phyloP scores from a whole-genome alignment of 2,329 filamentous ascomycete species.

The Fusarium siculi region DNA sequence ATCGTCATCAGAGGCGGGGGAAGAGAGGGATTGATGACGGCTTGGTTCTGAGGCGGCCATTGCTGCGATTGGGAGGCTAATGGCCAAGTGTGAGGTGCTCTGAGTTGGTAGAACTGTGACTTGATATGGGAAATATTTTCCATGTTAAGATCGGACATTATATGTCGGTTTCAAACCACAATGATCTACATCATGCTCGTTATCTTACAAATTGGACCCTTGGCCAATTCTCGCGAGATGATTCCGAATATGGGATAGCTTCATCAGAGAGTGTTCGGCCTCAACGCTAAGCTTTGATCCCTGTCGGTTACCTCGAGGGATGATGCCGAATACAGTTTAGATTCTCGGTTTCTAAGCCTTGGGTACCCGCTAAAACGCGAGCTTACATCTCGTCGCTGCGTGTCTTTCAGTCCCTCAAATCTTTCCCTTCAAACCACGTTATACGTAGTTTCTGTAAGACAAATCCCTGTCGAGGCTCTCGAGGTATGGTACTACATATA shows the following conservation, averaged over 20 bases:
- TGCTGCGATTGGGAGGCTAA: fast-evolving
- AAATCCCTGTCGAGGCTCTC: not conserved
- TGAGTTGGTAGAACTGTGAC: fast-evolving
- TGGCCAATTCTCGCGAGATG: not conserved
- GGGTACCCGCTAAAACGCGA: not conserved
- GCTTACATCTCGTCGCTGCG: not conserved
- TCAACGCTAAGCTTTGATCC: not conserved
- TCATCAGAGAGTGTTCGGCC: not conserved
- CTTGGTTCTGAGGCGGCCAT: not conserved
- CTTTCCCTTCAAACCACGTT: not conserved
- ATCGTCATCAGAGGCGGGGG: not conserved
- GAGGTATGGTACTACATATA: not conserved
- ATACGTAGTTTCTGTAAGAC: fast-evolving
- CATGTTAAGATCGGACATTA: not conserved
- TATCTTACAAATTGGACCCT: constrained; percentile 20
- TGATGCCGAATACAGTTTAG: not conserved
- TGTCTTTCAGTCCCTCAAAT: not conserved
- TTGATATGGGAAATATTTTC: fast-evolving
- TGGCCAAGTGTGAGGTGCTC: fast-evolving
- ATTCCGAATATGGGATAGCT: not conserved
- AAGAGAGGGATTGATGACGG: not conserved
- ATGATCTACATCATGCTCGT: not conserved
- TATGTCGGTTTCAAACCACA: not conserved
- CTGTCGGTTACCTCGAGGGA: not conserved
- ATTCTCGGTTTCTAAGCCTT: not conserved